A percentile compares a stretch with the other conserved stretches of the same genome.
These are phyloP conservation scores for Tulasnella sp. DNA, from an alignment of 768 basidiomycete genomes.

Conservation along the genomic window DNA sequence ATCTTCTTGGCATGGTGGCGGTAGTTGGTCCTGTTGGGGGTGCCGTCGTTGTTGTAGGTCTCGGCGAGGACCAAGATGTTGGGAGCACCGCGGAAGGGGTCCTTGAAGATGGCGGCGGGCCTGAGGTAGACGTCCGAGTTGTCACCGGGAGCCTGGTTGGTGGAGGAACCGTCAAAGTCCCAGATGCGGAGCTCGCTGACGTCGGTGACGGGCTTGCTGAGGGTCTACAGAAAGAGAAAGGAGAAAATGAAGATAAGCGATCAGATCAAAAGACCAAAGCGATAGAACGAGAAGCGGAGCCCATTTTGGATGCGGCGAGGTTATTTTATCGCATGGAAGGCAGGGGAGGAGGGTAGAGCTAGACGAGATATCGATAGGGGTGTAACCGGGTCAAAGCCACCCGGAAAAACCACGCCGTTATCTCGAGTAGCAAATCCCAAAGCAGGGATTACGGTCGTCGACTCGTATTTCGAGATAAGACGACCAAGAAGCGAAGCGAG, in stretches of 20 bases:
- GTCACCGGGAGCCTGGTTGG: constrained; percentile 92
- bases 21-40: constrained; percentile 95
- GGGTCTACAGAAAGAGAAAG: constrained; percentile 60
- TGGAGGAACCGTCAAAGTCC: constrained; percentile 99
- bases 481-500: not conserved
- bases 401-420: constrained; percentile 14
- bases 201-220: constrained; percentile 81
- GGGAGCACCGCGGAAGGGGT: constrained; percentile 98
- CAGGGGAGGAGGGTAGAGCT: too few relatives aligned
- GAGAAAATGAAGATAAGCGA: not conserved
- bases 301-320: too few relatives aligned
- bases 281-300: too few relatives aligned
- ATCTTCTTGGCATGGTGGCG: constrained; percentile 92
- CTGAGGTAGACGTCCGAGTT: constrained; percentile 99
- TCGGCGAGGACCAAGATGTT: constrained; percentile 97
- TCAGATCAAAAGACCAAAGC: not conserved
- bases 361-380: too few relatives aligned
- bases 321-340: too few relatives aligned
- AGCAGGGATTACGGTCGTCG: too few relatives aligned
- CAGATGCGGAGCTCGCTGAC: constrained; percentile 92
- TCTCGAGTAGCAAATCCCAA: constrained; percentile 8
- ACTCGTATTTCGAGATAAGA: not conserved
- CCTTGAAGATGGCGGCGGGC: constrained; percentile 95
- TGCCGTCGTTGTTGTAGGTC: constrained; percentile 98
- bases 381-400: too few relatives aligned